Base-by-base conservation (phyloP, 441 rosid species). In the Populus trichocarpa region DNA sequence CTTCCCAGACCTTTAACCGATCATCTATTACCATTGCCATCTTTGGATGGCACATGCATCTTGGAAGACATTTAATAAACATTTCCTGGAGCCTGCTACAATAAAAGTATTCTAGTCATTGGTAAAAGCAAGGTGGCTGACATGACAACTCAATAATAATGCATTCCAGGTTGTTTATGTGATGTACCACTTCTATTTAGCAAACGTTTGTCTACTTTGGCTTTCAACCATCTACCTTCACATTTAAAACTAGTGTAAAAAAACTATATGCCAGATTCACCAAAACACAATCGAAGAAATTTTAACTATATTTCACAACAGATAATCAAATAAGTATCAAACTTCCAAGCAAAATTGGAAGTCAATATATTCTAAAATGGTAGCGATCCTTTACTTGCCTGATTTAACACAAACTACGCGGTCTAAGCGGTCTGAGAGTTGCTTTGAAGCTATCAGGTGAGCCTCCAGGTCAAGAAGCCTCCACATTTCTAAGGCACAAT, bases 21-120 rank as follows among this genome's bases (percentile, higher is more conserved):
- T 96, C 99, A 90, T 96, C 99, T 82, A 96, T 91, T 79, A 96
- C 96, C 98, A 96, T 91, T 68, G 99, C 99, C 99, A 96, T 92
- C 86, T 92, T 95, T 57, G 98, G 99, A 84, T 96, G 98, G 86
- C 98, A 94, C 20, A 84, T 82, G 69, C 98, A 84, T 89, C 94
- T 81, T 83, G 93, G 83, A 96, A 96, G 72, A 96, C 98, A 83
- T 83, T 90, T 78, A 90, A 85, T 84, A 96, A 84, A 28, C 98
- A 94, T 82, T 96, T 96, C 84, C 83, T 90, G 22, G 93, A 90
- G 33, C 94, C 99, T 96, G 89, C 57, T 16, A 79, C 38, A 86
- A 53, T 74, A 75, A 72, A 69, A 75, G 11, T 18, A 53, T 20
- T 46, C 74, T 36, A 77, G 75, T 70, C 70, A 46, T 61, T 42